These are phyloP conservation scores for Rhododendron ferrugineum DNA, from an alignment of 148 eudicot species.

Conservation along the genomic window DNA sequence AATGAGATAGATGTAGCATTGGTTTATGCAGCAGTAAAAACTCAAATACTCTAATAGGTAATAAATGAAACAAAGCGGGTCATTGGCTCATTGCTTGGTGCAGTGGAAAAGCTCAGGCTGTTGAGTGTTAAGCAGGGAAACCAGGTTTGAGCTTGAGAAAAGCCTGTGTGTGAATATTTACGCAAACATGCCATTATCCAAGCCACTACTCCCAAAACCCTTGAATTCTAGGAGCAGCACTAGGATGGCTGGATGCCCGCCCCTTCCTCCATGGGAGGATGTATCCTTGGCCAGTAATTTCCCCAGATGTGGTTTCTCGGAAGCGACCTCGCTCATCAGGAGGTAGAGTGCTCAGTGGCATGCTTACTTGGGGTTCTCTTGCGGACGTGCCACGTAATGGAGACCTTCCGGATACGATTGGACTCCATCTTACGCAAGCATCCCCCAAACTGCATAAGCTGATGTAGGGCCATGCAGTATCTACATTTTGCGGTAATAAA, in stretches of 20 bases:
- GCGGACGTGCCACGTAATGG: neutral
- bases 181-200: neutral
- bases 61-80: neutral
- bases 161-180: neutral
- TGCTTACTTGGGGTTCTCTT: neutral
- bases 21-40: neutral
- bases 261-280: neutral
- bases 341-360: too few relatives aligned
- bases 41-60: neutral
- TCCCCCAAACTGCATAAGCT: neutral
- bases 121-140: neutral
- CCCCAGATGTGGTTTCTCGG: neutral
- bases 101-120: neutral
- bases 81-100: neutral
- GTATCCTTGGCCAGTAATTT: neutral
- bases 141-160: neutral
- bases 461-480: neutral
- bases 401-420: neutral
- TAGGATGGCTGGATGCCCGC: neutral
- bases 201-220: neutral
- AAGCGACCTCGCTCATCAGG: neutral
- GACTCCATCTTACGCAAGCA: neutral
- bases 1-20: neutral
- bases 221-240: neutral
- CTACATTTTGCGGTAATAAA: neutral